These are phyloP conservation scores for Komagataella pastoris DNA, from an alignment of 805 yeast species.

Conservation along the genomic window DNA sequence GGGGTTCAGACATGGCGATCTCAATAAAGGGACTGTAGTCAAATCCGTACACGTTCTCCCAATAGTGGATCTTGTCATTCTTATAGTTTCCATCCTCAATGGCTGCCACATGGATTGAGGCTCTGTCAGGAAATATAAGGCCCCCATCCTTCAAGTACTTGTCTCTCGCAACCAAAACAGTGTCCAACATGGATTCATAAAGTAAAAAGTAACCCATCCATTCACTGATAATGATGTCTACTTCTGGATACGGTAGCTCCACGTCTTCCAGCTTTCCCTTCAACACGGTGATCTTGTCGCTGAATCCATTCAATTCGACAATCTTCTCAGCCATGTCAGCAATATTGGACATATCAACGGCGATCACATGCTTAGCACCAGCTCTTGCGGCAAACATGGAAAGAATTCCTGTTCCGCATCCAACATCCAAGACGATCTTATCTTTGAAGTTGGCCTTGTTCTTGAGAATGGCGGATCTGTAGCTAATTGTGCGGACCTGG, in stretches of 20 bases:
- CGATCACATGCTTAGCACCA: conserved; percentile 97
- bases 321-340: conserved; percentile 93
- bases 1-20: conserved; percentile 82
- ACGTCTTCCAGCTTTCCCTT: conserved; percentile 95
- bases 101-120: conserved; percentile 80
- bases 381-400: conserved; percentile 97
- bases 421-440: conserved; percentile 92
- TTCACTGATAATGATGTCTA: conserved; percentile 90
- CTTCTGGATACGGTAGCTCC: conserved; percentile 69
- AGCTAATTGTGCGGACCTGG: conserved; percentile 79
- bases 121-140: conserved; percentile 87
- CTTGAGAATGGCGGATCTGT: conserved; percentile 84
- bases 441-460: conserved; percentile 84
- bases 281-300: conserved; percentile 74
- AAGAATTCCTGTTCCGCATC: conserved; percentile 96
- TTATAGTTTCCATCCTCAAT: conserved; percentile 89
- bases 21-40: conserved; percentile 87
- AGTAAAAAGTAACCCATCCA: conserved; percentile 99
- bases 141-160: conserved; percentile 75
- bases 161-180: conserved; percentile 91
- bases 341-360: conserved; percentile 94
- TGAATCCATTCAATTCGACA: conserved; percentile 69
- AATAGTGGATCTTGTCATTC: conserved; percentile 79
- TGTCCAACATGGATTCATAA: conserved; percentile 96
- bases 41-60: conserved; percentile 97